These are phyloP conservation scores for Venustampulla echinocandica DNA, from an alignment of 495 filamentous ascomycete species.

Conservation along the genomic window DNA sequence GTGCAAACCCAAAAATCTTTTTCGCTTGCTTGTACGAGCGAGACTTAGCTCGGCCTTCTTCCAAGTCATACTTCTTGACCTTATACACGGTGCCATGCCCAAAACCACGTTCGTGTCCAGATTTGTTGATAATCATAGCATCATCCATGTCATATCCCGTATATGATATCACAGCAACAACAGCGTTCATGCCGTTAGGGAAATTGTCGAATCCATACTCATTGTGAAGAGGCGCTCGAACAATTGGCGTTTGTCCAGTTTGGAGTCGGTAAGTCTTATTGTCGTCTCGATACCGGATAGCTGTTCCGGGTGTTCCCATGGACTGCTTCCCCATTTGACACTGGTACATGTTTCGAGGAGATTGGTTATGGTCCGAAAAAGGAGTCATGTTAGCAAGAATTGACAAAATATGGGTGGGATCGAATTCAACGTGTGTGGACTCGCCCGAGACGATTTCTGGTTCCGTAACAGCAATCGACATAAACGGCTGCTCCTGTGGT, in stretches of 20 bases:
- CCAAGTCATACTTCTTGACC: conserved; percentile 77
- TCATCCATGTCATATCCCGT: conserved; percentile 99
- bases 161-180: conserved; percentile 97
- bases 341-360: conserved; percentile 98
- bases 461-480: conserved; percentile 88
- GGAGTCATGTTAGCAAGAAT: conserved; percentile 98
- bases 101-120: conserved; percentile 93
- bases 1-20: conserved; percentile 82
- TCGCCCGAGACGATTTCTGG: conserved; percentile 76
- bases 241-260: conserved; percentile 92
- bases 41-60: conserved; percentile 52
- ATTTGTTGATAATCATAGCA: conserved; percentile 99
- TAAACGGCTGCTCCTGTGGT: conserved; percentile 92
- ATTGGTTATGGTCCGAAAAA: conserved; percentile 98
- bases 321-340: conserved; percentile 99
- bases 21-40: conserved; percentile 39
- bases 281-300: conserved; percentile 80
- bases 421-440: conserved; percentile 88
- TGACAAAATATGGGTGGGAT: conserved; percentile 93
- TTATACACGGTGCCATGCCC: conserved; percentile 96
- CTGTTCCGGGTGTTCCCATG: conserved; percentile 92
- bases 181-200: conserved; percentile 92
- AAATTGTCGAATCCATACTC: conserved; percentile 97
- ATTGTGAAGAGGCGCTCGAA: conserved; percentile 84
- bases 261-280: conserved; percentile 95